Evolutionary conservation across 2,329 filamentous ascomycete species (phyloP).

Genomic region (Fusarium palustre): DNA sequence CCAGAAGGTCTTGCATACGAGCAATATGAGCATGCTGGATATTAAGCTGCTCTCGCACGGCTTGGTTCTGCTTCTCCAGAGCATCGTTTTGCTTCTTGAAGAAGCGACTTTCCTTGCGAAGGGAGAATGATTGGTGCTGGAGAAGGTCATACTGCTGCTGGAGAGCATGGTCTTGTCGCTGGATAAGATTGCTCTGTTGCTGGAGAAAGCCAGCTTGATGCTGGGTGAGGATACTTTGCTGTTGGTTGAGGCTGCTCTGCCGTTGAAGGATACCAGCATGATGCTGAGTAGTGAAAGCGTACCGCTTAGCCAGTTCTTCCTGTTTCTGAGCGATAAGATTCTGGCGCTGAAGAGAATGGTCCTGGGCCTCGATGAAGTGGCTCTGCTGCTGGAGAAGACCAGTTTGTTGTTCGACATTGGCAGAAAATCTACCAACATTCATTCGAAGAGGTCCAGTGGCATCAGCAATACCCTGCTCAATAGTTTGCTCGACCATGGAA

Average conservation of each 20-base stretch:
- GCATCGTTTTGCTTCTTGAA: conserved; percentile 27
- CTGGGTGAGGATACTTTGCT: neutral
- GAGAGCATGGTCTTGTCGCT: neutral
- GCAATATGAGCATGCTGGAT: conserved; percentile 39
- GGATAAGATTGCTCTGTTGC: neutral
- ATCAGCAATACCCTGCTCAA: conserved; percentile 51
- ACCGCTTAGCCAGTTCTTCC: neutral
- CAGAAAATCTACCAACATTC: too few species aligned
- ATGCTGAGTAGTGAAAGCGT: neutral
- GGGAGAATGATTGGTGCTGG: neutral
- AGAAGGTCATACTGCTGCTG: conserved; percentile 3
- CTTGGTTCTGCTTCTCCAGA: conserved; percentile 42
- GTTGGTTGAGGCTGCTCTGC: neutral
- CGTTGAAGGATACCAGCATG: neutral
- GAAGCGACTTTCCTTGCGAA: conserved; percentile 21
- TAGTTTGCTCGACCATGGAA: conserved; percentile 48
- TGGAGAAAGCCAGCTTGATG: neutral
- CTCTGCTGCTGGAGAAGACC: neutral
- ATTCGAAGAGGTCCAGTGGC: conserved; percentile 49
- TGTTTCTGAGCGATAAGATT: neutral
- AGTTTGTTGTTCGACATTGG: too few species aligned
- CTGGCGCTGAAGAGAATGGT: neutral
- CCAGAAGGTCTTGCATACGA: conserved; percentile 35
- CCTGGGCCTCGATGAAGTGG: neutral
- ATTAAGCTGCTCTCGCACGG: conserved; percentile 46